These are phyloP conservation scores for Fusarium ramigenum DNA, from an alignment of 2,329 filamentous ascomycete species.

Conservation along the genomic window DNA sequence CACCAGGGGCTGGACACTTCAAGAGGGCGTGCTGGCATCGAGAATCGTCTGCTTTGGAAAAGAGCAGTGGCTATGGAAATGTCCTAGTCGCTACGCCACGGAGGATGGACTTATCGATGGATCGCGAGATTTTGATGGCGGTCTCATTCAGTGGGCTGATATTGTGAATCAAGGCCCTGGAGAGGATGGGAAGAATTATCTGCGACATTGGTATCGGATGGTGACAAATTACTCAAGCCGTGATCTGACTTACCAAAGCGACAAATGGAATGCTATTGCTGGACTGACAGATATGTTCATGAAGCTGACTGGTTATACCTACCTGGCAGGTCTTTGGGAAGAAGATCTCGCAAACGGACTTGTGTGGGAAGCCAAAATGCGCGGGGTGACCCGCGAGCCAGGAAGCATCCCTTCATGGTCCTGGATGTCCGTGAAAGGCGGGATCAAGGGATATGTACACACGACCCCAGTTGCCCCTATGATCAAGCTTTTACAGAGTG, in stretches of 20 bases:
- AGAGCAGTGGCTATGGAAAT: slow-evolving; percentile 18
- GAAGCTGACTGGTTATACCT: background rate
- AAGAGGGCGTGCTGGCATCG: background rate
- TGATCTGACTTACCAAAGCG: background rate
- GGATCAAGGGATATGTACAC: background rate
- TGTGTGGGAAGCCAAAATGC: background rate
- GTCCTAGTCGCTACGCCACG: background rate
- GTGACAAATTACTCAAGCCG: background rate
- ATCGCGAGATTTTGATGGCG: background rate
- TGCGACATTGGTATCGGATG: background rate
- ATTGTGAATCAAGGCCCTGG: background rate
- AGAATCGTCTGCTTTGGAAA: background rate
- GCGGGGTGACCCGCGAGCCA: background rate
- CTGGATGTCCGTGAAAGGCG: background rate
- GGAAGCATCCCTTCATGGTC: background rate
- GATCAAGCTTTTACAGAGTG: background rate
- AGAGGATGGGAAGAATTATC: background rate
- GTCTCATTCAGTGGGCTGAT: background rate
- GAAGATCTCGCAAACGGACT: background rate
- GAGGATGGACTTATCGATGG: background rate
- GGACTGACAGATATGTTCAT: background rate
- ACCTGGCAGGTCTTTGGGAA: slow-evolving; percentile 7
- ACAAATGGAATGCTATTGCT: slow-evolving; percentile 3
- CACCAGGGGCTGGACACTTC: background rate
- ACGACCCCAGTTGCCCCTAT: rapidly evolving